phyloP scores from a whole-genome alignment of 2,329 filamentous ascomycete species.

The Aschersonia sp. region DNA sequence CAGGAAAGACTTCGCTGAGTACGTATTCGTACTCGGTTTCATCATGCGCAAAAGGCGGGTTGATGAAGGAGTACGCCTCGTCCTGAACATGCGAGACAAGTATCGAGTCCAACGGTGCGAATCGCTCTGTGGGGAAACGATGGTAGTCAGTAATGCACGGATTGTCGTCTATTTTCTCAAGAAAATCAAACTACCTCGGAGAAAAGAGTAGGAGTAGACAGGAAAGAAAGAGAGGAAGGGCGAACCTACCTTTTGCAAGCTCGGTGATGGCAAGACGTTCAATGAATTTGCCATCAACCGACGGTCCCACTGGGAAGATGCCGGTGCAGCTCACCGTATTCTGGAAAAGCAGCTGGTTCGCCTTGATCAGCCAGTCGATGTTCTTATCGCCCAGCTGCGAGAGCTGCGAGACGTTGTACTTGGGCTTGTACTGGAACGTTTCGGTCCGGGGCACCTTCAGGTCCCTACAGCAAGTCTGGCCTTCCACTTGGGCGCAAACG shows the following conservation, averaged over 20 bases:
- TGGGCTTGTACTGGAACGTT: not conserved
- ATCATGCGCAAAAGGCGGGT: not conserved
- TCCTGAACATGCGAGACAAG: not conserved
- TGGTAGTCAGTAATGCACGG: not conserved
- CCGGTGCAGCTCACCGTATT: slow-evolving; percentile 3
- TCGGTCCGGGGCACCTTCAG: slow-evolving; percentile 1
- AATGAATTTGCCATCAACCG: slow-evolving; percentile 4
- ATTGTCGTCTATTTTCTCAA: not conserved
- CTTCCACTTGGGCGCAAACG: not conserved
- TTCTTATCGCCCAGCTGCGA: not conserved
- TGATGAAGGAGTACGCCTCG: not conserved
- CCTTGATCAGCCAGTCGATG: slow-evolving; percentile 5
- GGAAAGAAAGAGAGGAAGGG: not conserved
- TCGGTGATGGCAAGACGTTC: not conserved
- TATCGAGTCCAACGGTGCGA: not conserved
- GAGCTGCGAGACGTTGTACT: not conserved
- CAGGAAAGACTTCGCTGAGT: not conserved
- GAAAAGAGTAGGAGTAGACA: not conserved
- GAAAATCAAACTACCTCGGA: not conserved
- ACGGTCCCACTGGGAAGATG: slow-evolving; percentile 6
- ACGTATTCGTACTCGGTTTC: not conserved
- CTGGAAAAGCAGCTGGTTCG: slow-evolving; percentile 4
- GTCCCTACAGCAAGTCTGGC: slow-evolving; percentile 2
- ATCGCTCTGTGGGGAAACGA: not conserved
- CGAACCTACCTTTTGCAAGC: not conserved